Percentiles rank a stretch among this genome's conserved stretches.
Conservation (phyloP, 73 alveolate genomes). For the Paramecium tetraurelia region DNA sequence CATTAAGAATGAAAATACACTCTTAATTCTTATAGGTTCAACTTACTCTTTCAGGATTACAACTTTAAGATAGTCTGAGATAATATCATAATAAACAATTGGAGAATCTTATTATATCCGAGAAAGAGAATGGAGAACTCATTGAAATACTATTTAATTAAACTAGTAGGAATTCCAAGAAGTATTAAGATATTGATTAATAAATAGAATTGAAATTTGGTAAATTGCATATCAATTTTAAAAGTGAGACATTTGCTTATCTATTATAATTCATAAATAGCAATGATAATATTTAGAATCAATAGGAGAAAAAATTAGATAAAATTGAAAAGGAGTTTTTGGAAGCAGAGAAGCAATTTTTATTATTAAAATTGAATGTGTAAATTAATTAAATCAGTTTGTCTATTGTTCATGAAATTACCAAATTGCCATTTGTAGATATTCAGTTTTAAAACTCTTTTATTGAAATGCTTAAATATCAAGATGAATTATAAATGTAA, state of each 20-base stretch:
- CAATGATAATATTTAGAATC: neutral
- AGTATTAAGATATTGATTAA: neutral
- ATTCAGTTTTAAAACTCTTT: neutral
- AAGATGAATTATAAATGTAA: neutral
- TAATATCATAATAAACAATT: neutral
- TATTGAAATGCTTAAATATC: neutral
- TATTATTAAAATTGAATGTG: neutral
- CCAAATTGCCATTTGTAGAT: neutral
- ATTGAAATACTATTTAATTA: neutral
- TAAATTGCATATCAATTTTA: neutral
- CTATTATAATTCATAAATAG: neutral
- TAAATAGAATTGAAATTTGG: constrained; percentile 10
- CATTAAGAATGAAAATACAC: neutral
- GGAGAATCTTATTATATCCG: neutral
- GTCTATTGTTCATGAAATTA: neutral
- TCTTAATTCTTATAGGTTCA: neutral
- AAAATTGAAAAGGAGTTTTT: neutral
- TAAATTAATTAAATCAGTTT: neutral
- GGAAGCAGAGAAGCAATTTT: neutral
- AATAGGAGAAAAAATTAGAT: neutral
- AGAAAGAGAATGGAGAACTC: neutral
- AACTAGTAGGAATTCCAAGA: neutral
- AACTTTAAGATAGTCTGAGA: neutral
- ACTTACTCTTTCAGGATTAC: neutral
- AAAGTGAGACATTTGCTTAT: constrained; percentile 13